Conservation (phyloP, 257 asterid genomes). For the Capsicum pubescens region DNA sequence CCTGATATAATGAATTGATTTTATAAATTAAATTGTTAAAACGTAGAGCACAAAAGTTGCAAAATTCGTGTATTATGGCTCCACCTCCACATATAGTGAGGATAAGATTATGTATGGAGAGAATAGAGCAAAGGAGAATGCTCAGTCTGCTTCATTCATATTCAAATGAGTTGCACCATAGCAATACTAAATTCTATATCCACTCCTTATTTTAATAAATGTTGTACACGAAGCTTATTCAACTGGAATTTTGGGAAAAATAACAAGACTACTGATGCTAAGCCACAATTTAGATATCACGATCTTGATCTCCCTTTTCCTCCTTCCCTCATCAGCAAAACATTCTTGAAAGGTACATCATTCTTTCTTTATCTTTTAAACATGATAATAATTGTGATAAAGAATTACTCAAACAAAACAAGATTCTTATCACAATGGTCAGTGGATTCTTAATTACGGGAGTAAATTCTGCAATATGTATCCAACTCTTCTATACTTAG, state of each 20-base stretch:
- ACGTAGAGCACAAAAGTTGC: background rate
- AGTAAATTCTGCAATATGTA: background rate
- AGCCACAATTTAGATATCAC: slow-evolving; percentile 56
- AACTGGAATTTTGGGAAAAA: slow-evolving; percentile 67
- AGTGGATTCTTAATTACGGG: background rate
- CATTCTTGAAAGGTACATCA: slow-evolving; percentile 68
- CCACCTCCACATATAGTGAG: background rate
- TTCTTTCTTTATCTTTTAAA: background rate
- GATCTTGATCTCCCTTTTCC: slow-evolving; percentile 69
- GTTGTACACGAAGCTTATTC: slow-evolving; percentile 56
- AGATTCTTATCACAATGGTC: background rate
- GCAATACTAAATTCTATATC: slow-evolving; percentile 41
- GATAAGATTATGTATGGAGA: slow-evolving; percentile 19
- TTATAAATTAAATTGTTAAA: background rate
- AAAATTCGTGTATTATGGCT: background rate
- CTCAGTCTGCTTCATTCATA: background rate
- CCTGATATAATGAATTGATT: background rate
- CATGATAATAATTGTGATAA: background rate
- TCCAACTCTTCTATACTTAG: background rate
- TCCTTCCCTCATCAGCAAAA: slow-evolving; percentile 61
- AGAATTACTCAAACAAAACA: background rate
- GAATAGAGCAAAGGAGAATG: background rate
- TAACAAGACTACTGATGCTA: slow-evolving; percentile 38
- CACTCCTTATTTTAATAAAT: slow-evolving; percentile 36
- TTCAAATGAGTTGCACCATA: slow-evolving; percentile 20